These are phyloP conservation scores for Hyphodiscus sp. DNA, from an alignment of 2,329 filamentous ascomycete genomes.

Conservation along the genomic window DNA sequence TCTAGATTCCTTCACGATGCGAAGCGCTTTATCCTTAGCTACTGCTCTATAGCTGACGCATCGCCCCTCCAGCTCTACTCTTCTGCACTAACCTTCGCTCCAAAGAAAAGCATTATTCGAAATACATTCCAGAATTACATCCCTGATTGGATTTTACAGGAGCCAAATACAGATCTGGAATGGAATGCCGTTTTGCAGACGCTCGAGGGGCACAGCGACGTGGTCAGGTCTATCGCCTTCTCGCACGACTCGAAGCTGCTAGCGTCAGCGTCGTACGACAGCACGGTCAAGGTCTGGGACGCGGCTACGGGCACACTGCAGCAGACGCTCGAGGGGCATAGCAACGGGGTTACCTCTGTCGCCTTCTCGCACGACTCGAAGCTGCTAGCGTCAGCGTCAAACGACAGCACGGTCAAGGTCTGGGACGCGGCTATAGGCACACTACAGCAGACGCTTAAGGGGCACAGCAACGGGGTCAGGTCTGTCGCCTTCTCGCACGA, in stretches of 20 bases:
- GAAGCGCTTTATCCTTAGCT: constrained; percentile 2
- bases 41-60: background rate
- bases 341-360: too few species aligned
- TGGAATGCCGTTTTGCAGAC: constrained; percentile 9
- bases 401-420: too few species aligned
- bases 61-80: constrained; percentile 30
- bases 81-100: constrained; percentile 29
- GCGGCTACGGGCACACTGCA: constrained; percentile 4
- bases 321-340: background rate
- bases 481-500: background rate
- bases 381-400: too few species aligned
- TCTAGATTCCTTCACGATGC: constrained; percentile 1
- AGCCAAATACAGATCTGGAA: constrained; percentile 5
- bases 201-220: constrained; percentile 1
- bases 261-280: constrained; percentile 2
- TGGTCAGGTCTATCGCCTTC: constrained; percentile 4
- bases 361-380: too few species aligned
- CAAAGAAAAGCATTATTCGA: constrained; percentile 25
- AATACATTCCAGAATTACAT: constrained; percentile 10
- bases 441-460: constrained; percentile 1
- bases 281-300: background rate
- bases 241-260: constrained; percentile 7
- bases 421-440: too few species aligned
- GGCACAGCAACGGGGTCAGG: background rate
- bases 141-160: constrained; percentile 9